phyloP scores from a whole-genome alignment of 2,329 filamentous ascomycete species.

The Phyllachora maydis region DNA sequence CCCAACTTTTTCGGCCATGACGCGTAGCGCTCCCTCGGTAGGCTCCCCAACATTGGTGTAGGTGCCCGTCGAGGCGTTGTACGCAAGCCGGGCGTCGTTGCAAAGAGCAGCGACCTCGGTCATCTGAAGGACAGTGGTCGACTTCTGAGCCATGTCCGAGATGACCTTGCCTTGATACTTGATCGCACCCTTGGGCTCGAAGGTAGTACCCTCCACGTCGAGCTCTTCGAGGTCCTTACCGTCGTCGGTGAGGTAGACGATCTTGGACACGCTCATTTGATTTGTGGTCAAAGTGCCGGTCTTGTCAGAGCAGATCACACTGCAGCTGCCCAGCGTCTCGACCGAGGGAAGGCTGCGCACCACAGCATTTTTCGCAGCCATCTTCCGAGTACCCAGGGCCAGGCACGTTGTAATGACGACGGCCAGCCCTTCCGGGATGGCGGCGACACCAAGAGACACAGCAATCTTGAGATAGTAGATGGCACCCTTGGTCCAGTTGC shows the following conservation, averaged over 20 bases:
- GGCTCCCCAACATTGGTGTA: conserved; percentile 91
- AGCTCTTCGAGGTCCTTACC: conserved; percentile 29
- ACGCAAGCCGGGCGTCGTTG: conserved; percentile 74
- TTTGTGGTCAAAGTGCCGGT: conserved; percentile 93
- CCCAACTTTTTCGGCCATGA: conserved; percentile 79
- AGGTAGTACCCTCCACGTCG: conserved; percentile 30
- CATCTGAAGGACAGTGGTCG: conserved; percentile 58
- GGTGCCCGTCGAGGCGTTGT: conserved; percentile 44
- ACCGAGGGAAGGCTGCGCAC: conserved; percentile 91
- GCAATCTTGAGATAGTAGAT: conserved; percentile 95
- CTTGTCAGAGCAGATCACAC: conserved; percentile 98
- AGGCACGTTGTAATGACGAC: conserved; percentile 98
- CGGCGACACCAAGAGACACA: conserved; percentile 87
- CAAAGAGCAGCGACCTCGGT: conserved; percentile 88
- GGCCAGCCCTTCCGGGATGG: conserved; percentile 86
- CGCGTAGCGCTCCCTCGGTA: conserved; percentile 89
- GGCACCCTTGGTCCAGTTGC: conserved; percentile 67
- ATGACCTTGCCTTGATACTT: conserved; percentile 46
- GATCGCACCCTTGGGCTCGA: conserved; percentile 49
- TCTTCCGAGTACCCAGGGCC: conserved; percentile 81
- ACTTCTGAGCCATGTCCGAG: conserved; percentile 47
- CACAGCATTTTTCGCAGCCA: conserved; percentile 90
- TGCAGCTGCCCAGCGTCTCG: conserved; percentile 90
- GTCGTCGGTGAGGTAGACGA: conserved; percentile 76
- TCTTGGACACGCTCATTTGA: conserved; percentile 91